These are phyloP conservation scores for Venturiaceae sp. DNA, from an alignment of 2,329 filamentous ascomycete genomes.

Conservation along the genomic window DNA sequence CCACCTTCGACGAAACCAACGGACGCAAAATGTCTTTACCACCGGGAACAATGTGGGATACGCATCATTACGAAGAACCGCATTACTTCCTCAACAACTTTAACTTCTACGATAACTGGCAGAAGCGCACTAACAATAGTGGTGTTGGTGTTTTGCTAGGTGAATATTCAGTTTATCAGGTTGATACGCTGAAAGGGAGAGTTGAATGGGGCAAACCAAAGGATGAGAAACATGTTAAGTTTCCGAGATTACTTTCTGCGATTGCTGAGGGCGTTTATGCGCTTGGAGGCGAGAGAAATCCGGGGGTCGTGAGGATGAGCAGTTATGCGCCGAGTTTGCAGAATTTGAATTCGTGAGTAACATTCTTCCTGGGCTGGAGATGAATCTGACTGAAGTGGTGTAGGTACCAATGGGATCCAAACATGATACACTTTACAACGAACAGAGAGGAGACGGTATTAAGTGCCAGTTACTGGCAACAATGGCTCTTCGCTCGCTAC, in stretches of 20 bases:
- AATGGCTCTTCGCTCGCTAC: conserved; percentile 19
- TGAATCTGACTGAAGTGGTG: background rate
- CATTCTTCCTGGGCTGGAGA: background rate
- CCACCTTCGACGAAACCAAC: conserved; percentile 15
- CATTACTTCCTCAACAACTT: conserved; percentile 31
- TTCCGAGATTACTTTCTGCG: conserved; percentile 39
- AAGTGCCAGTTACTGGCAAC: conserved; percentile 20
- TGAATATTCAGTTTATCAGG: conserved; percentile 25
- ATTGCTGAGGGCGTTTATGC: conserved; percentile 58
- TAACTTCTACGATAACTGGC: conserved; percentile 32
- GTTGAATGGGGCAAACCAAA: conserved; percentile 8
- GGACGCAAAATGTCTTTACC: conserved; percentile 21
- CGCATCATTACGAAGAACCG: conserved; percentile 31
- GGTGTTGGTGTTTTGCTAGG: conserved; percentile 22
- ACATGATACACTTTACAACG: conserved; percentile 22
- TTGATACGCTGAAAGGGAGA: conserved; percentile 17
- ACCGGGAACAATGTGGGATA: conserved; percentile 26
- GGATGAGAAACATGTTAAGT: conserved; percentile 11
- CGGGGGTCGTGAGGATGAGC: conserved; percentile 17
- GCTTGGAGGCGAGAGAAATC: conserved; percentile 55
- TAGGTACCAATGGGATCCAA: conserved; percentile 21
- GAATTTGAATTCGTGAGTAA: conserved; percentile 17
- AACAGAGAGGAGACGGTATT: conserved; percentile 19
- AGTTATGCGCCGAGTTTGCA: conserved; percentile 20
- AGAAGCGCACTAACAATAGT: conserved; percentile 14